Percentiles rank a stretch among this genome's conserved stretches.
Conservation (phyloP, 1,139 yeast species). For the Lodderomyces pseudojiufengensis region DNA sequence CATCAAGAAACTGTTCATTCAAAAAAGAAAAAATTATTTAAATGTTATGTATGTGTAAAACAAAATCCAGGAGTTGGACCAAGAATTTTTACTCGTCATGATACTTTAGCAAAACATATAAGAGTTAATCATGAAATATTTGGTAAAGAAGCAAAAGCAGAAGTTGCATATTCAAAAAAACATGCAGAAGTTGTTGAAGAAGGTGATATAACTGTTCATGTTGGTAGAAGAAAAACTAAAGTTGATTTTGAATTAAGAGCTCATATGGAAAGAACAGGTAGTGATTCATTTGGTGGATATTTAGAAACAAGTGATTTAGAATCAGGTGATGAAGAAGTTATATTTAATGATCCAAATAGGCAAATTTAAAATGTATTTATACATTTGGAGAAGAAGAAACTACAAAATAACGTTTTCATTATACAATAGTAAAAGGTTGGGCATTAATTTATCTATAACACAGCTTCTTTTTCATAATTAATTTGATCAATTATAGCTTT, state of each 20-base stretch:
- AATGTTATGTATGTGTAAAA: conserved; percentile 81
- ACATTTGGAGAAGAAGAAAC: background rate
- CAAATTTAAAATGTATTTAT: background rate
- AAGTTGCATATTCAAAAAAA: conserved; percentile 46
- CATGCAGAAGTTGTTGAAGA: conserved; percentile 47
- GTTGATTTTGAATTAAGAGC: conserved; percentile 48
- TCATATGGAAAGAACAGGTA: conserved; percentile 39
- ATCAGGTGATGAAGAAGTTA: conserved; percentile 26
- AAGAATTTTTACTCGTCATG: conserved; percentile 87
- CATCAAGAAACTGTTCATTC: conserved; percentile 98
- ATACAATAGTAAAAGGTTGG: background rate
- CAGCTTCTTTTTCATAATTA: conserved; percentile 39
- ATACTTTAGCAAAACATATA: conserved; percentile 90
- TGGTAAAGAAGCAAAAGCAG: conserved; percentile 61
- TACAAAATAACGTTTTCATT: background rate
- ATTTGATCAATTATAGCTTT: conserved; percentile 67
- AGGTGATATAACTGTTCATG: conserved; percentile 46
- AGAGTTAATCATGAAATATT: conserved; percentile 80
- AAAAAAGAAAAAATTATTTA: conserved; percentile 75
- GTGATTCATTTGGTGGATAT: conserved; percentile 12
- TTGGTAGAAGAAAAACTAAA: conserved; percentile 46
- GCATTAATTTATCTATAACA: conserved; percentile 7
- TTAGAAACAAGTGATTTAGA: conserved; percentile 20
- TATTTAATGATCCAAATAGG: conserved; percentile 8
- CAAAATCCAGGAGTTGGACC: conserved; percentile 49